A percentile compares a stretch with the other conserved stretches of the same genome.
Conservation (phyloP, 192 early-diverging fungal genomes). For the Backusella circina region DNA sequence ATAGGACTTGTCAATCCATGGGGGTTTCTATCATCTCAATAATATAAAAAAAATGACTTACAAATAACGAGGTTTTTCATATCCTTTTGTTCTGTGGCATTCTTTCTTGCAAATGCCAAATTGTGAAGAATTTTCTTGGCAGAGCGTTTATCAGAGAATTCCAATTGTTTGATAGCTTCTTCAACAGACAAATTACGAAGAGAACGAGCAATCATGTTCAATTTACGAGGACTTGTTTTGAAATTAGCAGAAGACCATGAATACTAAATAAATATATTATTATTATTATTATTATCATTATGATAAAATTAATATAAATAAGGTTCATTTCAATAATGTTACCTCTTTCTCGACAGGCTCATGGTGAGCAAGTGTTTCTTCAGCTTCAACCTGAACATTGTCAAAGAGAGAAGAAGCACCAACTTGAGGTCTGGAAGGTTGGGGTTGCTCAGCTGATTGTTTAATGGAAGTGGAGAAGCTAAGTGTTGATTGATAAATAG, state of each 20-base stretch:
- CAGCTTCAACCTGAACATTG: slow-evolving; percentile 21
- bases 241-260: slow-evolving; percentile 62
- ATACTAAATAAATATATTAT: slow-evolving; percentile 35
- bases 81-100: slow-evolving; percentile 58
- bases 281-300: too few relatives aligned
- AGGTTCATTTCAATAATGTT: too few relatives aligned
- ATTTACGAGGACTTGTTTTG: slow-evolving; percentile 65
- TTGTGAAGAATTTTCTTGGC: slow-evolving; percentile 59
- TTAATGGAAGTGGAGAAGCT: slow-evolving; percentile 19
- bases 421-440: slow-evolving; percentile 22
- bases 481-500: neutral
- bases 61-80: slow-evolving; percentile 61
- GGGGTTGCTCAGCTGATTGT: slow-evolving; percentile 24
- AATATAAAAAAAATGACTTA: too few relatives aligned
- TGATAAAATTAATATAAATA: too few relatives aligned
- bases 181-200: slow-evolving; percentile 59
- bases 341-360: slow-evolving; percentile 52
- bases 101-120: slow-evolving; percentile 64
- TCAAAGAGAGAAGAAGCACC: slow-evolving; percentile 41
- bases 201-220: slow-evolving; percentile 69
- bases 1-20: neutral
- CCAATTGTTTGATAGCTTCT: slow-evolving; percentile 78
- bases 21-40: too few relatives aligned
- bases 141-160: slow-evolving; percentile 69
- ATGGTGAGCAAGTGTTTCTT: slow-evolving; percentile 32